Conservation (phyloP, 1,284 basidiomycete genomes). For the Lignosus rhinocerotis region DNA sequence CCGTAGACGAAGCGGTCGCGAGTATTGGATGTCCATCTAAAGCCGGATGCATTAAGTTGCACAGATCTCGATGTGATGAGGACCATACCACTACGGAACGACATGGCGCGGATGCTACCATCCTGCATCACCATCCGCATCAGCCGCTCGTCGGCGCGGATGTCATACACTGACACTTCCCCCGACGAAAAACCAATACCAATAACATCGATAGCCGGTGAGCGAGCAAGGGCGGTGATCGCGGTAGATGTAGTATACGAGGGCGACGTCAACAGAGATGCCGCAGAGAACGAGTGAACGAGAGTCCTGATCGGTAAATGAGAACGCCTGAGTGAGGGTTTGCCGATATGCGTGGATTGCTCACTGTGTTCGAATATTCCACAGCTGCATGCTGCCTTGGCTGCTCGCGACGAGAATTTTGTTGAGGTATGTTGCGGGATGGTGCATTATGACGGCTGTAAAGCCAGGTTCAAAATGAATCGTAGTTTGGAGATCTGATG, state of each 20-base stretch:
- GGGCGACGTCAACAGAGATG: constrained; percentile 49
- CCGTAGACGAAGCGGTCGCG: constrained; percentile 83
- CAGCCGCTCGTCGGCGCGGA: constrained; percentile 86
- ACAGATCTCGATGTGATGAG: not conserved
- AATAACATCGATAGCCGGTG: constrained; percentile 94
- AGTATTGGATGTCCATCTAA: constrained; percentile 85
- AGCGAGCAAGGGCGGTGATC: constrained; percentile 84
- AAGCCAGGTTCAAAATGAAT: constrained; percentile 81
- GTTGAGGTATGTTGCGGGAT: constrained; percentile 97
- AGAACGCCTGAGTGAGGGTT: constrained; percentile 1
- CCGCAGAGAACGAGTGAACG: constrained; percentile 61
- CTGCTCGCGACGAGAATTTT: constrained; percentile 88
- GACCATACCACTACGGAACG: constrained; percentile 85
- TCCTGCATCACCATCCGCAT: constrained; percentile 90
- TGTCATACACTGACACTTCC: constrained; percentile 86
- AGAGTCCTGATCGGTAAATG: constrained; percentile 47
- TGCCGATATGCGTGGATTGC: constrained; percentile 30
- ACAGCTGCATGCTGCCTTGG: constrained; percentile 87
- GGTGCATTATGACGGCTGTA: constrained; percentile 81
- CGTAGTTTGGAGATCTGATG: constrained; percentile 55
- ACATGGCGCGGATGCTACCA: constrained; percentile 72
- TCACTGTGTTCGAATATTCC: constrained; percentile 88
- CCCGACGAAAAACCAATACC: constrained; percentile 91
- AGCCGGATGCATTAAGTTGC: not conserved
- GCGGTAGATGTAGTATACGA: constrained; percentile 44